Evolutionary conservation across 2,329 filamentous ascomycete species (phyloP).

Genomic region (Anthostomella pinea): DNA sequence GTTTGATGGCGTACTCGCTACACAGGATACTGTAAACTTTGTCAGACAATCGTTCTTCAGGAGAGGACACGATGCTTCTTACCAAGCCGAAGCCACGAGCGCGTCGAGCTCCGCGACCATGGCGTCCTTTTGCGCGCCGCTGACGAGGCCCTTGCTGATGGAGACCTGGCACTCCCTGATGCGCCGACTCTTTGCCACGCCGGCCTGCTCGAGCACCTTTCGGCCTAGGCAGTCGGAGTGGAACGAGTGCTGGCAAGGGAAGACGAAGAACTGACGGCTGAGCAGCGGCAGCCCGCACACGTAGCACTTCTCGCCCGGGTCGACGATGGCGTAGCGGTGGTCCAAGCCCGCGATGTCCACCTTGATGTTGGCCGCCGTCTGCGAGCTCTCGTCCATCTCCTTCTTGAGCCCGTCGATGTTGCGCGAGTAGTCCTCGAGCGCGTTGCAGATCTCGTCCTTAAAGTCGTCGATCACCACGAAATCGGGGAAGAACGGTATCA

Average conservation of each 20-base stretch:
- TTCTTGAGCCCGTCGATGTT: slow-evolving; percentile 84
- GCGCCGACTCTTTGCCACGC: slow-evolving; percentile 69
- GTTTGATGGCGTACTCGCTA: slow-evolving; percentile 90
- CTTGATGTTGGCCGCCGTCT: slow-evolving; percentile 87
- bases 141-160: slow-evolving; percentile 72
- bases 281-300: slow-evolving; percentile 82
- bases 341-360: slow-evolving; percentile 83
- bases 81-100: slow-evolving; percentile 89
- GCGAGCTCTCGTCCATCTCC: slow-evolving; percentile 93
- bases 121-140: slow-evolving; percentile 70
- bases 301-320: slow-evolving; percentile 93
- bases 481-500: slow-evolving; percentile 98
- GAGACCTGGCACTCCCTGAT: slow-evolving; percentile 84
- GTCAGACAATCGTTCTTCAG: too few species aligned
- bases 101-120: slow-evolving; percentile 87
- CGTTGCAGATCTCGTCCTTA: slow-evolving; percentile 94
- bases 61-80: slow-evolving; percentile 32
- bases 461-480: slow-evolving; percentile 99
- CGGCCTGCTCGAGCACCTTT: slow-evolving; percentile 79
- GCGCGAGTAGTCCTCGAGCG: slow-evolving; percentile 87
- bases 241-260: slow-evolving; percentile 96
- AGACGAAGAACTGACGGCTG: slow-evolving; percentile 93
- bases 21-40: slow-evolving; percentile 70
- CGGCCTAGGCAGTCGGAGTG: slow-evolving; percentile 91
- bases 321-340: slow-evolving; percentile 90